These are phyloP conservation scores for Centaurea solstitialis DNA, from an alignment of 129 eudicot genomes.

Conservation along the genomic window DNA sequence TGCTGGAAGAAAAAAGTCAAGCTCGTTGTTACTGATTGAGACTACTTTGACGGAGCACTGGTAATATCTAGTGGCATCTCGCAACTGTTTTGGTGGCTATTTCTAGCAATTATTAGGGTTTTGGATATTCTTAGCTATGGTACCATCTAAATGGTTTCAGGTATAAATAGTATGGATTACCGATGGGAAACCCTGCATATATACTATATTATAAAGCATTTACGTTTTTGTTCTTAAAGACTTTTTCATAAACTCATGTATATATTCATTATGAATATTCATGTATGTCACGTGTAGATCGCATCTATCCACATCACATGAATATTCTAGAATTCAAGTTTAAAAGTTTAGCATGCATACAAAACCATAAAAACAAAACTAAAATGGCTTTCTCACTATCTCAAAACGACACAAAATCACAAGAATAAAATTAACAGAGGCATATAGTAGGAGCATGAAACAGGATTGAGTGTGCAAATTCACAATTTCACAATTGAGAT, in stretches of 20 bases:
- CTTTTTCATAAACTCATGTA: background rate
- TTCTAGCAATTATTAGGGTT: background rate
- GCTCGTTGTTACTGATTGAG: background rate
- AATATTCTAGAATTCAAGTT: background rate
- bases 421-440: background rate
- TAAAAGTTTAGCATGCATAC: background rate
- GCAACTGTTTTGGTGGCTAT: background rate
- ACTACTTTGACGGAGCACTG: background rate
- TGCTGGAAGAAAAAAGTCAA: background rate
- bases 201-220: background rate
- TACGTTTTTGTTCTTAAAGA: no score
- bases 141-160: background rate
- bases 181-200: constrained; percentile 3
- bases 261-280: background rate
- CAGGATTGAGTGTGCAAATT: background rate
- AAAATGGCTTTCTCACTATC: background rate
- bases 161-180: constrained; percentile 4
- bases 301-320: background rate
- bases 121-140: background rate
- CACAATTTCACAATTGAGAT: background rate
- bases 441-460: background rate
- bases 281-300: background rate
- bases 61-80: constrained; percentile 1
- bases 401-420: background rate
- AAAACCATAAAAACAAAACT: background rate